Evolutionary conservation across 2,329 filamentous ascomycete genomes (phyloP).

Genomic region (Colletotrichum echinochloae): DNA sequence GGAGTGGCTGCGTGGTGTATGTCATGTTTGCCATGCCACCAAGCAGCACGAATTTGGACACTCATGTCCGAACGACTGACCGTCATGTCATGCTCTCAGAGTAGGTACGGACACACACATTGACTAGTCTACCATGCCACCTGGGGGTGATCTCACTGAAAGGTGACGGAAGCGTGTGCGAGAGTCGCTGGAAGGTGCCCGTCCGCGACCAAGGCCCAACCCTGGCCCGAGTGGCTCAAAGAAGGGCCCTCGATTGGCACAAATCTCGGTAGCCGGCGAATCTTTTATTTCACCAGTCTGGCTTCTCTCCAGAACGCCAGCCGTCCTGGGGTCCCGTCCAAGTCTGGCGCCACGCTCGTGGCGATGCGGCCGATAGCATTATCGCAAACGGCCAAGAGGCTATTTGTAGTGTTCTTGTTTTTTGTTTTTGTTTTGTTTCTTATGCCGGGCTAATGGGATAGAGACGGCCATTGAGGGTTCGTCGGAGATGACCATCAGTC

Average conservation of each 20-base stretch:
- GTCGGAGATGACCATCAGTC: conserved; percentile 2
- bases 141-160: conserved; percentile 31
- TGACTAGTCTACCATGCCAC: neutral
- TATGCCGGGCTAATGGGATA: conserved; percentile 8
- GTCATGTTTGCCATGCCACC: neutral
- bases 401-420: neutral
- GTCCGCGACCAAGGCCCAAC: conserved; percentile 25
- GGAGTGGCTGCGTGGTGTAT: neutral
- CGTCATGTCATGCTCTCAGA: neutral
- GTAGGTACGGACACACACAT: too few species aligned
- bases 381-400: conserved; percentile 19
- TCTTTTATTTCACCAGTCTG: conserved; percentile 33
- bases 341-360: conserved; percentile 9
- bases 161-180: conserved; percentile 35
- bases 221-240: conserved; percentile 24
- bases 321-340: conserved; percentile 17
- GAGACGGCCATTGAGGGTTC: neutral
- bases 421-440: too few species aligned
- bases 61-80: neutral
- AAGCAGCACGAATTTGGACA: neutral
- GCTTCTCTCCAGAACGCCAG: neutral
- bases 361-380: conserved; percentile 15
- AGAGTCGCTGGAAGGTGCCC: conserved; percentile 34
- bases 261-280: conserved; percentile 31
- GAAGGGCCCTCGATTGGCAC: conserved; percentile 31